phyloP scores from a whole-genome alignment of 2,329 filamentous ascomycete species.

The Colletotrichum sp. region DNA sequence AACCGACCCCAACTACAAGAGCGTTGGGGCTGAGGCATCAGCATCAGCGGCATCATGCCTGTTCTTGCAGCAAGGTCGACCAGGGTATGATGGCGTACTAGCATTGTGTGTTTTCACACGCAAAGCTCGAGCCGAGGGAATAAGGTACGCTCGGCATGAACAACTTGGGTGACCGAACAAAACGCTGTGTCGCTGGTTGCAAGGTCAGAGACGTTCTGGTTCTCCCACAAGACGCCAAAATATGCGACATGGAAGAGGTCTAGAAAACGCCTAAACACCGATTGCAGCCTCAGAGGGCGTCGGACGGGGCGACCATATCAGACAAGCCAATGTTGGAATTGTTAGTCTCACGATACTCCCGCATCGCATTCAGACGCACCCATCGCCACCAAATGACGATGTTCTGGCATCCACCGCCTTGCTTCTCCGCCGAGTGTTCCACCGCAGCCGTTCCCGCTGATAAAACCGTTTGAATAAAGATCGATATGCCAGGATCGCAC shows the following conservation, averaged over 20 bases:
- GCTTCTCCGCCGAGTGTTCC: not conserved
- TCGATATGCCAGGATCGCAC: not conserved
- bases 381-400: not conserved
- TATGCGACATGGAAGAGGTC: not conserved
- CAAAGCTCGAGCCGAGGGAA: not conserved
- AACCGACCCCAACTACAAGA: not conserved
- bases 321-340: not conserved
- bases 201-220: not conserved
- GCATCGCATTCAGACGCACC: not conserved
- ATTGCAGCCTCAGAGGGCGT: not conserved
- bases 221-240: not conserved
- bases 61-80: not conserved
- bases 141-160: not conserved
- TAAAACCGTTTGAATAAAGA: conserved; percentile 4
- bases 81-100: not conserved
- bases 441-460: conserved; percentile 2
- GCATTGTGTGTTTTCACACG: not conserved
- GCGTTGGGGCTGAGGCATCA: not conserved
- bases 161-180: not conserved
- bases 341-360: not conserved
- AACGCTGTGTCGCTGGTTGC: not conserved
- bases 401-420: not conserved
- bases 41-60: not conserved
- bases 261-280: not conserved
- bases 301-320: not conserved